Evolutionary conservation across 768 basidiomycete species (phyloP).

Genomic region (Sistotremastrum suecicum): DNA sequence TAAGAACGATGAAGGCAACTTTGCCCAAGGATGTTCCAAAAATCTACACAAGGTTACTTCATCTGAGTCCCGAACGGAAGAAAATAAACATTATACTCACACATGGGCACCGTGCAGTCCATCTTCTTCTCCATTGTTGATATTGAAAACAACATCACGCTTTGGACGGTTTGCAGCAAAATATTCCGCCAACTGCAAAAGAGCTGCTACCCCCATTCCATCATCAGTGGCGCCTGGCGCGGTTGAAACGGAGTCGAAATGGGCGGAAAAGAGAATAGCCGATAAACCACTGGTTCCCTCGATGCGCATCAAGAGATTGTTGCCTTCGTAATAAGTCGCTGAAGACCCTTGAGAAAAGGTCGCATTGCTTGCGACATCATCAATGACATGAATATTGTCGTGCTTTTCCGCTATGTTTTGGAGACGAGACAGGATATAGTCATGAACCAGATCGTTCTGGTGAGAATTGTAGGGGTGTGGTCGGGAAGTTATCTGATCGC

Average conservation of each 20-base stretch:
- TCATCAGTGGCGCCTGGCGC: constrained; percentile 67
- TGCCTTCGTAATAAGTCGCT: constrained; percentile 45
- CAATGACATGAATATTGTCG: constrained; percentile 33
- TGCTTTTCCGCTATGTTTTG: constrained; percentile 27
- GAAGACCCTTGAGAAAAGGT: constrained; percentile 11
- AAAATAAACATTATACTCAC: constrained; percentile 21
- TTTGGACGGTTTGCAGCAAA: constrained; percentile 29
- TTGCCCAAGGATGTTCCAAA: constrained; percentile 62
- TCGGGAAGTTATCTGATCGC: constrained; percentile 42
- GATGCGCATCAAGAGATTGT: constrained; percentile 53
- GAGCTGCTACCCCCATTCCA: constrained; percentile 55
- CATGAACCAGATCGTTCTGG: constrained; percentile 54
- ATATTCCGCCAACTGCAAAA: constrained; percentile 51
- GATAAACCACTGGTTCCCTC: constrained; percentile 30
- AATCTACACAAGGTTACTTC: constrained; percentile 28
- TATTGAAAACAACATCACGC: constrained; percentile 63
- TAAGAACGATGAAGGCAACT: constrained; percentile 49
- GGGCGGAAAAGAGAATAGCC: constrained; percentile 62
- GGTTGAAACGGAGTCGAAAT: constrained; percentile 71
- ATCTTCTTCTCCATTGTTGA: constrained; percentile 81
- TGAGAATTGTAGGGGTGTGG: constrained; percentile 74
- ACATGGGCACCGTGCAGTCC: constrained; percentile 58
- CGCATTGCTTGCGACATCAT: constrained; percentile 26
- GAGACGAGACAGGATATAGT: constrained; percentile 44
- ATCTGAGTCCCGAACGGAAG: background rate